Conservation (phyloP, 139 green algal species). For the Diplosphaera chodatii region DNA sequence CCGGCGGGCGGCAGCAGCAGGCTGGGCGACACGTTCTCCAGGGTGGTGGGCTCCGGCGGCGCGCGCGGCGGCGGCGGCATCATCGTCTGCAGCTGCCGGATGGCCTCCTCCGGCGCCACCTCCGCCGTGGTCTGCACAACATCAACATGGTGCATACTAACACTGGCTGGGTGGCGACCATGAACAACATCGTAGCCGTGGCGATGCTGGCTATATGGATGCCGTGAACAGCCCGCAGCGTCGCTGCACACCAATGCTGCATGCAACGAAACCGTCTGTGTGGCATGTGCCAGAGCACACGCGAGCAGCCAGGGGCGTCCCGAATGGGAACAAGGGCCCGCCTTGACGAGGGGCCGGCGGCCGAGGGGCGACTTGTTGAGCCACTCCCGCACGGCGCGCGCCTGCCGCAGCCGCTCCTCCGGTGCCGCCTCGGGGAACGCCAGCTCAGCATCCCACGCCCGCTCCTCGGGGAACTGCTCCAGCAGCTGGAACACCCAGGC, state of each 20-base stretch:
- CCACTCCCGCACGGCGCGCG: constrained; percentile 43
- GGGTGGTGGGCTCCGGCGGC: constrained; percentile 30
- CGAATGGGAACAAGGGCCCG: no score
- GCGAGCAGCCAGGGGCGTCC: no score
- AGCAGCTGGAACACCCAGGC: constrained; percentile 43
- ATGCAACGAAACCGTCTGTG: no score
- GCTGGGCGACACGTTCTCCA: constrained; percentile 66
- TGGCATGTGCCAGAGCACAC: no score
- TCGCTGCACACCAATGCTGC: no score
- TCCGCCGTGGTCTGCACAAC: constrained; percentile 9
- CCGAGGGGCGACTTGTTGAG: constrained; percentile 57
- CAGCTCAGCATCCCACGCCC: constrained; percentile 2
- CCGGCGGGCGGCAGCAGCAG: constrained; percentile 69
- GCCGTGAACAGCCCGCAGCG: no score
- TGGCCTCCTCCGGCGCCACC: constrained; percentile 65
- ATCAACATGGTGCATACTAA: background rate
- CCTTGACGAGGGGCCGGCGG: constrained; percentile 66
- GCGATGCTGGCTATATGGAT: no score
- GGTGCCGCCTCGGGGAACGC: constrained; percentile 24
- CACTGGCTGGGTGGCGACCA: background rate
- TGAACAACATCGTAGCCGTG: no score
- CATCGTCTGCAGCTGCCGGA: constrained; percentile 57
- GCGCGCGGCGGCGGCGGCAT: constrained; percentile 13
- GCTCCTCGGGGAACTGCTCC: constrained; percentile 23
- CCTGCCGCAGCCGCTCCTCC: constrained; percentile 25